phyloP scores from a whole-genome alignment of 495 filamentous ascomycete species.

The Podospora comata region DNA sequence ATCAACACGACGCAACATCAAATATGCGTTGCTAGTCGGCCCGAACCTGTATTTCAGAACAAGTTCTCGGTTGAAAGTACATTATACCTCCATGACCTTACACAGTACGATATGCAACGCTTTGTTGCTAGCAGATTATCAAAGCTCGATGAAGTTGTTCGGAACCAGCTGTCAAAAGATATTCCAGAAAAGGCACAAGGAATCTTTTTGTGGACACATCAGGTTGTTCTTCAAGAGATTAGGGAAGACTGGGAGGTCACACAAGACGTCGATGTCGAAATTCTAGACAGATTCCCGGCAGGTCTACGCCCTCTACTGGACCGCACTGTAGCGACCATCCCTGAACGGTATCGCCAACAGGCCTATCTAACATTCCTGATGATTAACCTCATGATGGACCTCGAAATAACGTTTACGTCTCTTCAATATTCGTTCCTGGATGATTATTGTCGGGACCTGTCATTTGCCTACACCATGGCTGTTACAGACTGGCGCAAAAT shows the following conservation, averaged over 20 bases:
- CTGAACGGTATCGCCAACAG: neutral
- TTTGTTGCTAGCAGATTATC: constrained; percentile 20
- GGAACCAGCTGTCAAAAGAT: neutral
- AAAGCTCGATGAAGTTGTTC: neutral
- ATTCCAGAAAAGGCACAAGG: constrained; percentile 9
- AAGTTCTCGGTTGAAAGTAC: constrained; percentile 21
- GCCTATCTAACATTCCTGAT: neutral
- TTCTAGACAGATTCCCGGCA: neutral
- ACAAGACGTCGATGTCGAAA: neutral
- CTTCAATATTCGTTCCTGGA: neutral
- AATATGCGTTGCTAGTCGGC: constrained; percentile 46
- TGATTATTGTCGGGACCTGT: neutral
- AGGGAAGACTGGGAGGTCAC: neutral
- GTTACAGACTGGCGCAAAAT: neutral
- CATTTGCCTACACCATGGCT: neutral
- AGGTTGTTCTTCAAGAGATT: constrained; percentile 1
- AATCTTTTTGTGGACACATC: constrained; percentile 13
- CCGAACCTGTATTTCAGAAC: constrained; percentile 35
- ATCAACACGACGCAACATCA: constrained; percentile 27
- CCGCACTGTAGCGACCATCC: neutral
- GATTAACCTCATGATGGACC: neutral
- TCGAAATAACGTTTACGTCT: neutral
- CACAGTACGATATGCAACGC: constrained; percentile 3
- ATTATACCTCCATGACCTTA: constrained; percentile 13
- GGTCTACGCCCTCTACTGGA: neutral